Evolutionary conservation across 768 basidiomycete species (phyloP).

Genomic region (Suillus subluteus): DNA sequence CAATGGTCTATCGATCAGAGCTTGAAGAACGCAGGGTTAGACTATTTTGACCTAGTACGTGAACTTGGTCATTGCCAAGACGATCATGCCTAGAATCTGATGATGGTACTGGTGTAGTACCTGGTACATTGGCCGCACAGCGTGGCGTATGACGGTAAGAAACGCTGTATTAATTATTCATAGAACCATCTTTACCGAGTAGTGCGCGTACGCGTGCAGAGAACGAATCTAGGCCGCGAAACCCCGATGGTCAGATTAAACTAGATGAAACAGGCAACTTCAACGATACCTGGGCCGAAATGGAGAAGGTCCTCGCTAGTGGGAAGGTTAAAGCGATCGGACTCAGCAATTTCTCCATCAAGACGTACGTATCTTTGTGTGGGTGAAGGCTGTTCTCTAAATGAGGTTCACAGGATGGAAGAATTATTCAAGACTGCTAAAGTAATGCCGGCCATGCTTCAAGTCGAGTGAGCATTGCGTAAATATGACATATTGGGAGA

Average conservation of each 20-base stretch:
- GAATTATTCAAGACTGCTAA: slow-evolving; percentile 26
- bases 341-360: slow-evolving; percentile 39
- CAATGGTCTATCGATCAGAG: slow-evolving; percentile 45
- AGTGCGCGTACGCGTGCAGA: not conserved
- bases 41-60: slow-evolving; percentile 51
- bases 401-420: slow-evolving; percentile 18
- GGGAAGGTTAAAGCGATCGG: slow-evolving; percentile 35
- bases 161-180: not conserved
- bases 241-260: slow-evolving; percentile 23
- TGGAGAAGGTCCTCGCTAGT: slow-evolving; percentile 25
- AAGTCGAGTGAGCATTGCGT: slow-evolving; percentile 29
- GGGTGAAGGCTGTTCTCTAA: not conserved
- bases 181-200: not conserved
- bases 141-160: slow-evolving; percentile 21
- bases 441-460: slow-evolving; percentile 38
- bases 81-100: slow-evolving; percentile 17
- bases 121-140: slow-evolving; percentile 44
- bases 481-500: not conserved
- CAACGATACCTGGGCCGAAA: slow-evolving; percentile 32
- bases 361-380: slow-evolving; percentile 20
- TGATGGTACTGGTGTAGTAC: slow-evolving; percentile 36
- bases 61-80: slow-evolving; percentile 13
- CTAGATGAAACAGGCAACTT: slow-evolving; percentile 24
- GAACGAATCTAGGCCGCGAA: slow-evolving; percentile 18
- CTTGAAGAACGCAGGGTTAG: slow-evolving; percentile 42